phyloP scores from a whole-genome alignment of 2,329 filamentous ascomycete genomes.

The Karstenula rhodostoma region DNA sequence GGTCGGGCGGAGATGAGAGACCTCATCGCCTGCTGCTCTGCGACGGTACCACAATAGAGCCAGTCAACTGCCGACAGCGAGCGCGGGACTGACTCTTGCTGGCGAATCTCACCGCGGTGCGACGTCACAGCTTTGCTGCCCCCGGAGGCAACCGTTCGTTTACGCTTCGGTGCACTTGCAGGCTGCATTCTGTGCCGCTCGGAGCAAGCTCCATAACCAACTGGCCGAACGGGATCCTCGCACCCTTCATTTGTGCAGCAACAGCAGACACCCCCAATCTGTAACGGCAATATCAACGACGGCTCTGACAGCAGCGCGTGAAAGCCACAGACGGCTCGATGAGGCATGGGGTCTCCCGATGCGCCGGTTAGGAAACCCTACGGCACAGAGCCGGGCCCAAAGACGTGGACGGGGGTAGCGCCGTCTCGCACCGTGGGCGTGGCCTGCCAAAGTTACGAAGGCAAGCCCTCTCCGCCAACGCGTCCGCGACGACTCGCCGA shows the following conservation, averaged over 20 bases:
- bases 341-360: slow-evolving; percentile 18
- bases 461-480: slow-evolving; percentile 8
- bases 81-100: slow-evolving; percentile 10
- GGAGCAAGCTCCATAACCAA: slow-evolving; percentile 8
- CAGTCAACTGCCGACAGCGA: slow-evolving; percentile 9
- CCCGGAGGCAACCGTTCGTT: slow-evolving; percentile 11
- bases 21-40: slow-evolving; percentile 1
- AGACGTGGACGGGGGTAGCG: slow-evolving; percentile 13
- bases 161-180: slow-evolving; percentile 20
- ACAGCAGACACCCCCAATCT: slow-evolving; percentile 12
- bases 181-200: slow-evolving; percentile 7
- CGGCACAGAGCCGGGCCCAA: slow-evolving; percentile 14
- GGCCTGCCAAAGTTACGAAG: slow-evolving; percentile 8
- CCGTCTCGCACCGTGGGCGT: slow-evolving; percentile 12
- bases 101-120: slow-evolving; percentile 11
- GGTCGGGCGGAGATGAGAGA: slow-evolving; percentile 3
- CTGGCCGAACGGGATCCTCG: neutral
- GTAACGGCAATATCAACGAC: slow-evolving; percentile 11
- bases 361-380: slow-evolving; percentile 12
- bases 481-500: slow-evolving; percentile 3
- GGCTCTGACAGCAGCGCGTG: slow-evolving; percentile 22
- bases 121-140: slow-evolving; percentile 10
- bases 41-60: slow-evolving; percentile 3
- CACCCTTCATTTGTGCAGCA: neutral
- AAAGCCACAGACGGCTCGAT: slow-evolving; percentile 20